Conservation (phyloP, 2,329 filamentous ascomycete species). For the Chaetomiaceae sp. region DNA sequence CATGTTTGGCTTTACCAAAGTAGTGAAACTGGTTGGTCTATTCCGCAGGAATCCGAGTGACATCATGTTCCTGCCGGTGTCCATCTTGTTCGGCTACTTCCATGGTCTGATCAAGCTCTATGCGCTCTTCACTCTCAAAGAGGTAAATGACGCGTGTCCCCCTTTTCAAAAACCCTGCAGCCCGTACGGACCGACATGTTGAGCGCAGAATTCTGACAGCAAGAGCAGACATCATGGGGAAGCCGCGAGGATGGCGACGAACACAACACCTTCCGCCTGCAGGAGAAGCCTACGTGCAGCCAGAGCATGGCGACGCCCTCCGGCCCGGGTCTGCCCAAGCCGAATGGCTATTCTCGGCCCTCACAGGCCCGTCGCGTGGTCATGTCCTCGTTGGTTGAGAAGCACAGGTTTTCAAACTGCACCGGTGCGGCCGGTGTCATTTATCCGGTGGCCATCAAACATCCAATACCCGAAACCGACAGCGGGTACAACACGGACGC, state of each 20-base stretch:
- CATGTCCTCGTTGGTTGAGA: conserved; percentile 5
- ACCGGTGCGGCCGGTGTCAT: too few relatives aligned
- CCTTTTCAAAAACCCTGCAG: not conserved
- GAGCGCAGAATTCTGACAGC: not conserved
- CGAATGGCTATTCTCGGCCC: conserved; percentile 2
- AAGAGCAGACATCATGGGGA: conserved; percentile 92
- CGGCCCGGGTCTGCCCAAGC: conserved; percentile 26
- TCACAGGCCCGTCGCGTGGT: conserved; percentile 15
- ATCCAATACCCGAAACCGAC: conserved; percentile 3
- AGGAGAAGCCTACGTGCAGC: conserved; percentile 27
- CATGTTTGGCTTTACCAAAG: conserved; percentile 79
- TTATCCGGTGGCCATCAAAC: conserved; percentile 2
- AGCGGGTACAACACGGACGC: not conserved
- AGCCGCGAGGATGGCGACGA: conserved; percentile 87
- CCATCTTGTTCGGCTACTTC: conserved; percentile 84
- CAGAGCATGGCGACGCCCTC: conserved; percentile 33
- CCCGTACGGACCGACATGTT: too few relatives aligned
- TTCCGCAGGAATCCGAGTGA: conserved; percentile 81
- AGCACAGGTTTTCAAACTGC: conserved; percentile 12
- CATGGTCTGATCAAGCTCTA: conserved; percentile 91
- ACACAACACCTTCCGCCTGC: conserved; percentile 50
- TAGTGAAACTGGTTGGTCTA: conserved; percentile 82
- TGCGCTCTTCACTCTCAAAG: conserved; percentile 72
- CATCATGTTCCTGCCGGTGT: conserved; percentile 72
- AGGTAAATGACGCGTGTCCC: conserved; percentile 51